Conservation (phyloP, 169 alveolate genomes). For the Cryptosporidium parvum region DNA sequence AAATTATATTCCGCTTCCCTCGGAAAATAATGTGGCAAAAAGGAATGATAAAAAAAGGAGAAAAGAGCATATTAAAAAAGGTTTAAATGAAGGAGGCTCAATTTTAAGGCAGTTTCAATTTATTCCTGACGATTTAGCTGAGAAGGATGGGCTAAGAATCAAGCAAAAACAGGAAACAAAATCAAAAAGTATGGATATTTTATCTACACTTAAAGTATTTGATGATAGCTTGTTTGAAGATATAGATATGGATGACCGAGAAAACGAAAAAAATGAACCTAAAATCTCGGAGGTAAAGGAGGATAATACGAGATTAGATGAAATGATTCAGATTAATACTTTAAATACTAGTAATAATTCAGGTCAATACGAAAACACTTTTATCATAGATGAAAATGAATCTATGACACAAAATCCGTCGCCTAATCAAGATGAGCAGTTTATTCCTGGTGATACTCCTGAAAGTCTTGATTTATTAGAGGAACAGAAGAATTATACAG, state of each 20-base stretch:
- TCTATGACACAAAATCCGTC: not conserved
- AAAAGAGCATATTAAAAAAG: not conserved
- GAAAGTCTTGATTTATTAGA: conserved; percentile 1
- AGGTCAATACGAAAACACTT: not conserved
- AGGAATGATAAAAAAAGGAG: conserved; percentile 23
- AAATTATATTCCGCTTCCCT: conserved; percentile 35
- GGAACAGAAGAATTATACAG: not conserved
- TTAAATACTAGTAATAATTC: not conserved
- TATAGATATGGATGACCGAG: not conserved
- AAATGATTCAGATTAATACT: not conserved
- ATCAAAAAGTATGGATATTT: conserved; percentile 12
- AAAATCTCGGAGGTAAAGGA: not conserved
- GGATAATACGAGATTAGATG: not conserved
- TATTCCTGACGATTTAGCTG: not conserved
- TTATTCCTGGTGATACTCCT: not conserved
- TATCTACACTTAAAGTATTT: conserved; percentile 27
- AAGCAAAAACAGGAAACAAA: not conserved
- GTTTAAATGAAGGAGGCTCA: conserved; percentile 2
- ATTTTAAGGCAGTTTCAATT: conserved; percentile 55
- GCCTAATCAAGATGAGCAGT: not conserved
- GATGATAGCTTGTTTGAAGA: conserved; percentile 32
- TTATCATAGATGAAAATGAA: not conserved
- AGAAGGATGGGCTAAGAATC: not conserved
- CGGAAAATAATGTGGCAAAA: not conserved
- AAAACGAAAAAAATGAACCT: not conserved